phyloP scores from a whole-genome alignment of 495 filamentous ascomycete species.

The Penicillium cosmopolitanum region DNA sequence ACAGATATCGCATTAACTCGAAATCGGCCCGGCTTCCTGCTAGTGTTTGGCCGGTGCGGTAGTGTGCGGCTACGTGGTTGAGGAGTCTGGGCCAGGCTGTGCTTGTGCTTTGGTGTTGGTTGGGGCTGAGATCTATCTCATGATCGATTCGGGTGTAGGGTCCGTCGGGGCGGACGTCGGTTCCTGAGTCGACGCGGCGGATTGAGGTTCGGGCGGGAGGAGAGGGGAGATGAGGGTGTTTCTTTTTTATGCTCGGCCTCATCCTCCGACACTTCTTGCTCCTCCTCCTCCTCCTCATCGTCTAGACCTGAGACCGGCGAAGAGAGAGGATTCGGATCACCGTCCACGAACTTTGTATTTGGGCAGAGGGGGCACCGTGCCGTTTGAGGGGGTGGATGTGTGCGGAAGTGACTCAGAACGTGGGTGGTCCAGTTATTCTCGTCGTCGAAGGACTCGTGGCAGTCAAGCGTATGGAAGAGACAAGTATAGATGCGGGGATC shows the following conservation, averaged over 20 bases:
- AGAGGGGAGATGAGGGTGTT: too few relatives aligned
- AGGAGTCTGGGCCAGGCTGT: constrained; percentile 47
- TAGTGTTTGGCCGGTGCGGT: constrained; percentile 43
- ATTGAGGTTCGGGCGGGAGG: not conserved
- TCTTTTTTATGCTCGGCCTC: too few relatives aligned
- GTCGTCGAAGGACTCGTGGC: constrained; percentile 44
- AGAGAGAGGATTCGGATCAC: constrained; percentile 12
- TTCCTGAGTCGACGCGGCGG: constrained; percentile 1
- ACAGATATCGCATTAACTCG: constrained; percentile 51
- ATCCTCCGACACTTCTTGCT: too few relatives aligned
- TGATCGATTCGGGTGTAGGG: not conserved
- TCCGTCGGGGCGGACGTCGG: not conserved
- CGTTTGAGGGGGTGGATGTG: constrained; percentile 38
- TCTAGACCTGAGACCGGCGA: constrained; percentile 5
- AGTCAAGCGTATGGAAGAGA: constrained; percentile 50
- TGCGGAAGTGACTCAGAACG: constrained; percentile 48
- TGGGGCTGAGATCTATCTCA: not conserved
- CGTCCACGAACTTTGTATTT: constrained; percentile 37
- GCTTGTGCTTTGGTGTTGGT: not conserved
- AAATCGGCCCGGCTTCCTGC: constrained; percentile 47
- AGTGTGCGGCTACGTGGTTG: constrained; percentile 46
- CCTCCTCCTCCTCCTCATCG: not conserved
- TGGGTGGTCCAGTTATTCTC: constrained; percentile 44
- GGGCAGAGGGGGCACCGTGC: constrained; percentile 48
- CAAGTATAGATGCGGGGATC: constrained; percentile 34